Evolutionary conservation across 2,329 filamentous ascomycete genomes (phyloP), one percentile per base, ranked within the genome.

Genomic region (Talaromyces verruculosus): DNA sequence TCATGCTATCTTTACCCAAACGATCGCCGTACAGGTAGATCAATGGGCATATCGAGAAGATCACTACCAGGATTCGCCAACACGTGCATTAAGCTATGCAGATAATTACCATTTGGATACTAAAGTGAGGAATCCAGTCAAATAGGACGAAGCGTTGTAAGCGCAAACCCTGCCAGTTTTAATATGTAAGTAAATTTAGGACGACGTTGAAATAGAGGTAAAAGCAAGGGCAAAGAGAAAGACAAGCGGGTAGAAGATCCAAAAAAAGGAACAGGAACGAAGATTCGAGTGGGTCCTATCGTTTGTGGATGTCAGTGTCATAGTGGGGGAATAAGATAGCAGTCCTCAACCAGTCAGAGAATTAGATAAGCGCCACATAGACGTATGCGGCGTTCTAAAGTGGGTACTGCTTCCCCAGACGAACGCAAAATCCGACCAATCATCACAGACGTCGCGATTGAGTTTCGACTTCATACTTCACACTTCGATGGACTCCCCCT

Each of bases 171-270:
- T 35, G 19, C 22, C 28, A 28, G 25, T n/a, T 5, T 2, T 47
- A 11, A 13, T 28, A 8, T 10, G 41, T 6, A n/a, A 37, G 28
- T 19, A 28, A 39, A 17, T 19, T 30, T 55, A 15, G 30, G 51
- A 22, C 33, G 61, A 63, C 61, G 61, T 55, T 63, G 61, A 63
- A 55, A 22, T 63, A 63, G 39, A 37, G n/a, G 39, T 13, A 55
- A 13, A 35, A 35, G 51, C 13, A 35, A 57, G n/a, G 51, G 6
- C 13, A 10, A 51, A 28, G 1, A 28, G 22, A 28, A 30, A 13
- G 25, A 49, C 5, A 28, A 49, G 45, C 22, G 45, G 45, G 45
- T 49, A 28, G 15, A n/a, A 13, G 47, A 28, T 25, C 47, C 47
- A 51, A 51, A 35, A 35, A 55, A 55, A 33, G 51, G 28, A 55